These are phyloP conservation scores for Paramecium bursaria DNA, from an alignment of 73 alveolate genomes.

Conservation along the genomic window DNA sequence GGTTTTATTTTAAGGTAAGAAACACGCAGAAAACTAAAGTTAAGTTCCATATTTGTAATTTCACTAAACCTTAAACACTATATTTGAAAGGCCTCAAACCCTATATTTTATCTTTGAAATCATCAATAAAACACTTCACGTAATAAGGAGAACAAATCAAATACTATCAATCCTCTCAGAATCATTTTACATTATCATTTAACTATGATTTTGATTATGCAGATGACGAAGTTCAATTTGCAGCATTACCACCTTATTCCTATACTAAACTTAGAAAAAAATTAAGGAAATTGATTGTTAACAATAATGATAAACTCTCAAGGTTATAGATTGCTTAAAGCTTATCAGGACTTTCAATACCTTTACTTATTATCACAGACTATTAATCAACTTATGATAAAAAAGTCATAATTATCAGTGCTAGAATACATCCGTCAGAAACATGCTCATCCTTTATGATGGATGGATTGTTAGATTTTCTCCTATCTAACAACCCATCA, in stretches of 20 bases:
- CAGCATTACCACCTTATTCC: constrained; percentile 87
- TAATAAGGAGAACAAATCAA: constrained; percentile 61
- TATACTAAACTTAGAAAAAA: constrained; percentile 78
- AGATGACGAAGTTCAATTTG: constrained; percentile 87
- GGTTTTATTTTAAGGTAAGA: constrained; percentile 93
- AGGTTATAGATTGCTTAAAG: constrained; percentile 30
- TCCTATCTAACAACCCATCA: constrained; percentile 75
- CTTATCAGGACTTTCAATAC: constrained; percentile 56
- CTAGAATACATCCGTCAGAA: constrained; percentile 96
- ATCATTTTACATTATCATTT: constrained; percentile 80
- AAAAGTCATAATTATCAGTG: constrained; percentile 81
- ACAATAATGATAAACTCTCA: constrained; percentile 12
- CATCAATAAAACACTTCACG: constrained; percentile 54
- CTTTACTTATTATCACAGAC: constrained; percentile 63
- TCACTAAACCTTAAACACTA: constrained; percentile 73
- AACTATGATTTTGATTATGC: constrained; percentile 76
- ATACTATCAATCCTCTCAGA: neutral
- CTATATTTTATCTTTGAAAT: constrained; percentile 45
- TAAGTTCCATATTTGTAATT: constrained; percentile 80
- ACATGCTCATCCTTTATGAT: constrained; percentile 88
- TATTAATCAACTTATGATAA: constrained; percentile 57
- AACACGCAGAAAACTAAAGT: constrained; percentile 73
- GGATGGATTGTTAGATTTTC: constrained; percentile 81
- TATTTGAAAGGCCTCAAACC: constrained; percentile 71
- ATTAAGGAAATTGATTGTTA: constrained; percentile 40